Evolutionary conservation across 73 alveolate species (phyloP), one percentile per base, ranked within the genome.

Genomic region (Durusdinium trenchii): DNA sequence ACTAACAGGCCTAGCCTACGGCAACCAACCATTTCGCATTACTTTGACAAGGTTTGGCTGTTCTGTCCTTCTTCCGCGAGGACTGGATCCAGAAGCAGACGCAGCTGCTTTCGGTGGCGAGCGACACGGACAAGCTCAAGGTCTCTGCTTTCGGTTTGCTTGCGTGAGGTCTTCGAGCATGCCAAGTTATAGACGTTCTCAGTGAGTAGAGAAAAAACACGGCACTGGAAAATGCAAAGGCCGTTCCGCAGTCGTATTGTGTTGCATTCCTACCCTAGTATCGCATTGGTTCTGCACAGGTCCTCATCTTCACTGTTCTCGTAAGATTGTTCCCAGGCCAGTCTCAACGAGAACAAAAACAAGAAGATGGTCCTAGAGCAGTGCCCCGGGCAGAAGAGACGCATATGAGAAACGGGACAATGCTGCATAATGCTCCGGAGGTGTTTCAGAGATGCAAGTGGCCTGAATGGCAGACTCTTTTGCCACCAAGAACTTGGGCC

Each of bases 61-160:
- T n/a, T n/a, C n/a, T n/a, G n/a, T n/a, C n/a, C n/a, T 54, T 12
- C 64, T 20, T 54, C 82, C 42, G 26, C 42, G 47, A 92, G 75
- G 99, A 99, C 86, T 99, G 99, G 99, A 99, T 99, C 60, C 95
- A 99, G 86, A 99, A 99, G 99, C 99, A 99, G 89, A 99, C 99
- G 85, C 99, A 99, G 99, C 99, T 99, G 60, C 99, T 99, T 85
- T 64, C 86, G 43, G 26, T 89, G 40, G 78, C 96, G 54, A 89
- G 96, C 86, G 96, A 89, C 45, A 67, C 96, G 26, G 96, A 89
- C 96, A 89, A 89, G 86, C 61, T 89, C 52, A 89, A 89, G 96
- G 96, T 47, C 36, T 45, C 48, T n/a, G 83, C n/a, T 23, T 1
- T 60, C 30, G 73, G 6, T 23, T 23, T 32, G 73, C n/a, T 60